Percentiles rank a stretch among this genome's conserved stretches.
phyloP scores from a whole-genome alignment of 352 stramenopile species.

The Globisporangium nagaii region DNA sequence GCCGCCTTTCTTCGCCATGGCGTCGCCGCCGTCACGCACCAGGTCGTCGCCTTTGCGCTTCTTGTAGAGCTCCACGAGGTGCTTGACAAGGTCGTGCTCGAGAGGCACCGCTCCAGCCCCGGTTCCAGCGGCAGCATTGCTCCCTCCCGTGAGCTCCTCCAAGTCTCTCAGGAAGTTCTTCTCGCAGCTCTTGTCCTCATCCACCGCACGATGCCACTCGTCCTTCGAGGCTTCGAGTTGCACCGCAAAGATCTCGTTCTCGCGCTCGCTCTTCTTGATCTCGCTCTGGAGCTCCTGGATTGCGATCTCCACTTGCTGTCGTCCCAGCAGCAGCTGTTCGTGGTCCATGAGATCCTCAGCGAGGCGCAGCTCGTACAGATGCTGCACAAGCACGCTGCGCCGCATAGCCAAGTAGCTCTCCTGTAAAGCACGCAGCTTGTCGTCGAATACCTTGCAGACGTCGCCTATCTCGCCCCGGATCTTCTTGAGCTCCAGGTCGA shows the following conservation, averaged over 20 bases:
- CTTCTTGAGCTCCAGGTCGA: constrained; percentile 89
- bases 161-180: constrained; percentile 60
- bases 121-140: constrained; percentile 13
- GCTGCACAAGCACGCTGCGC: constrained; percentile 47
- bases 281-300: constrained; percentile 13
- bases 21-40: constrained; percentile 10
- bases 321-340: constrained; percentile 39
- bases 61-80: constrained; percentile 72
- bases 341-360: constrained; percentile 41
- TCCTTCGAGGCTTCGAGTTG: constrained; percentile 56
- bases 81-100: constrained; percentile 73
- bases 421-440: constrained; percentile 61
- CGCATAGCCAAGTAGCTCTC: constrained; percentile 55
- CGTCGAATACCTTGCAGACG: constrained; percentile 79
- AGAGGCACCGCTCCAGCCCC: constrained; percentile 30
- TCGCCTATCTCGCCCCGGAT: constrained; percentile 77
- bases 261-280: constrained; percentile 23
- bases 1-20: constrained; percentile 10
- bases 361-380: constrained; percentile 68
- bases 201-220: constrained; percentile 53
- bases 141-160: constrained; percentile 55
- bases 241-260: constrained; percentile 40
- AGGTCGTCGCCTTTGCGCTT: constrained; percentile 62
- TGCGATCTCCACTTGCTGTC: constrained; percentile 19
- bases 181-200: constrained; percentile 69